These are phyloP conservation scores for Candida endomychidarum DNA, from an alignment of 805 yeast species.

Conservation along the genomic window DNA sequence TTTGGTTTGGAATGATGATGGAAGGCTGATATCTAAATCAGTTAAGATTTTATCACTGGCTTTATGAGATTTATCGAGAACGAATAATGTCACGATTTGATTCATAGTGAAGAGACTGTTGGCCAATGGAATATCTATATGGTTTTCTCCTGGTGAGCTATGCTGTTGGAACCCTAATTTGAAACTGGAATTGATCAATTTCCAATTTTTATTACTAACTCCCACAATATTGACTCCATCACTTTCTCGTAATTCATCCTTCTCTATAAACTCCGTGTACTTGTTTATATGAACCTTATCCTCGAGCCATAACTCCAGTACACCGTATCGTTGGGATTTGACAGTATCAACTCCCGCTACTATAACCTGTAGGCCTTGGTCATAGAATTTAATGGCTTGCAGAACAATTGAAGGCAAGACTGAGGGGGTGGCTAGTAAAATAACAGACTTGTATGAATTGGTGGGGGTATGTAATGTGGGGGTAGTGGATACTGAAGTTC, in stretches of 20 bases:
- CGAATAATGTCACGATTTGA: constrained; percentile 35
- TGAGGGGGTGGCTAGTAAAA: constrained; percentile 38
- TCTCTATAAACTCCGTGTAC: constrained; percentile 23
- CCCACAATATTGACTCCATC: constrained; percentile 37
- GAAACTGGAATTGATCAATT: constrained; percentile 26
- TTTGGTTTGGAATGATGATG: not conserved
- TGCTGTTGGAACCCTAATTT: constrained; percentile 17
- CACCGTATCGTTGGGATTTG: constrained; percentile 32
- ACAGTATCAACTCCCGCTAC: constrained; percentile 44
- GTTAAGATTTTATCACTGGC: constrained; percentile 8
- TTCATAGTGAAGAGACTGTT: constrained; percentile 40
- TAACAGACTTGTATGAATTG: constrained; percentile 22
- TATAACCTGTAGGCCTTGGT: constrained; percentile 31
- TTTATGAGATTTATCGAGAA: constrained; percentile 20
- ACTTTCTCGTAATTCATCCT: constrained; percentile 26
- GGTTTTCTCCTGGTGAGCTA: not conserved
- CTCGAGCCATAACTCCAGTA: constrained; percentile 41
- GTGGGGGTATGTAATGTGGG: constrained; percentile 17
- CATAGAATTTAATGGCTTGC: constrained; percentile 26
- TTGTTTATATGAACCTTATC: constrained; percentile 4
- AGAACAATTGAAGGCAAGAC: constrained; percentile 31
- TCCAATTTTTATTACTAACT: constrained; percentile 39
- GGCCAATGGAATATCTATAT: constrained; percentile 32
- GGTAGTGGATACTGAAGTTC: not conserved
- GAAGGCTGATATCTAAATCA: constrained; percentile 4